Evolutionary conservation across 805 yeast genomes (phyloP).

Genomic region (Zygotorulaspora chibaensis): DNA sequence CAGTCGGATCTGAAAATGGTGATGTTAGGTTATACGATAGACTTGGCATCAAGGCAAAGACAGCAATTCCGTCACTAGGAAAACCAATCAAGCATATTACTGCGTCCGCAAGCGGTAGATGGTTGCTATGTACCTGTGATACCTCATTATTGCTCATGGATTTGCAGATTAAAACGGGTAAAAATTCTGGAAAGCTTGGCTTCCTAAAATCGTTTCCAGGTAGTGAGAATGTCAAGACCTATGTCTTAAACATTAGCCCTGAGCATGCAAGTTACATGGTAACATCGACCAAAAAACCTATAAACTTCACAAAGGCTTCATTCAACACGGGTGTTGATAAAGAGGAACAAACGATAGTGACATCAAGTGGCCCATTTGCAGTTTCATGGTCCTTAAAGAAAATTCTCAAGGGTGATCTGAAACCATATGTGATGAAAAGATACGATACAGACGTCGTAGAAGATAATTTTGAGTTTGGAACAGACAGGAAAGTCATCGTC

Average conservation of each 20-base stretch:
- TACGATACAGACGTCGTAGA: conserved; percentile 61
- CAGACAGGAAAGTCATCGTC: conserved; percentile 64
- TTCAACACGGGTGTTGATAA: conserved; percentile 68
- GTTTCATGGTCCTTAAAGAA: conserved; percentile 73
- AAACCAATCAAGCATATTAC: conserved; percentile 66
- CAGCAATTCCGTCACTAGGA: conserved; percentile 77
- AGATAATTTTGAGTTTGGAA: conserved; percentile 73
- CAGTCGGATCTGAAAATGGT: conserved; percentile 72
- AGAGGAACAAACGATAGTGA: conserved; percentile 65
- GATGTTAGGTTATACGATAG: conserved; percentile 70
- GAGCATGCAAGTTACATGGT: conserved; percentile 66
- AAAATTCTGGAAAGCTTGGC: conserved; percentile 56
- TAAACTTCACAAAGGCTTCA: conserved; percentile 65
- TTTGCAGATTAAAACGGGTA: conserved; percentile 56
- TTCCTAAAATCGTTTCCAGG: conserved; percentile 61
- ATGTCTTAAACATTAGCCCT: conserved; percentile 61
- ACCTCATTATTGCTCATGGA: conserved; percentile 69
- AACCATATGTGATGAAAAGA: conserved; percentile 59
- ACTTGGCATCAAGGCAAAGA: conserved; percentile 72
- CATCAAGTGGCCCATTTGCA: conserved; percentile 79
- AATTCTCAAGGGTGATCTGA: conserved; percentile 48
- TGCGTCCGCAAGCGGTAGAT: conserved; percentile 73
- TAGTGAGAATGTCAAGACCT: conserved; percentile 64
- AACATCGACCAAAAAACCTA: conserved; percentile 43
- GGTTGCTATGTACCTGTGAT: conserved; percentile 76